Evolutionary conservation across 1,284 basidiomycete genomes (phyloP).

Genomic region (Ceratobasidium theobromae): DNA sequence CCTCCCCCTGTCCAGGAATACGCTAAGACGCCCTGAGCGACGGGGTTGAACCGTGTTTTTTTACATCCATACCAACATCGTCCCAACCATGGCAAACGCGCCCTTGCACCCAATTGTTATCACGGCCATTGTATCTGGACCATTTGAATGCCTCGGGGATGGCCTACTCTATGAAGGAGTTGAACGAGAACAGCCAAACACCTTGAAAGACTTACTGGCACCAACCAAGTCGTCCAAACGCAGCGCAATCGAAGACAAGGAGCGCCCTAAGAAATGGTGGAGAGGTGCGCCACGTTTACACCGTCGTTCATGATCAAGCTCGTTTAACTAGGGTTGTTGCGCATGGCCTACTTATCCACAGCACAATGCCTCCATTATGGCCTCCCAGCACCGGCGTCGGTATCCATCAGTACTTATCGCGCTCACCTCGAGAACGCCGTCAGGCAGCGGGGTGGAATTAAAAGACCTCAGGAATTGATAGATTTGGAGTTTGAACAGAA

Average conservation of each 20-base stretch:
- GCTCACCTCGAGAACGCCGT: slow-evolving; percentile 20
- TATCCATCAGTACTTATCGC: slow-evolving; percentile 13
- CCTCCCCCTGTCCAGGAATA: too few relatives aligned
- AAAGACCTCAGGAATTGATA: slow-evolving; percentile 1
- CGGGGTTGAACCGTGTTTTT: too few relatives aligned
- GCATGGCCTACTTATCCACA: neutral
- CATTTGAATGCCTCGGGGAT: slow-evolving; percentile 22
- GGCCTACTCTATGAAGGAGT: slow-evolving; percentile 13
- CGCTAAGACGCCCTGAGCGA: too few relatives aligned
- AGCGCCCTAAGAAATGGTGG: slow-evolving; percentile 30
- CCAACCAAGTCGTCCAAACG: slow-evolving; percentile 19
- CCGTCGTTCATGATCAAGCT: neutral
- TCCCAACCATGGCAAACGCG: neutral
- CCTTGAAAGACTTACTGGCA: slow-evolving; percentile 5
- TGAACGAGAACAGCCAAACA: slow-evolving; percentile 8
- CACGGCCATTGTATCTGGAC: neutral
- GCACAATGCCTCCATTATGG: slow-evolving; percentile 26
- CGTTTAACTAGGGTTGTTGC: too few relatives aligned
- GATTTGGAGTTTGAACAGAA: slow-evolving; percentile 19
- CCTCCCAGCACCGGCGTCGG: neutral
- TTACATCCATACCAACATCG: neutral
- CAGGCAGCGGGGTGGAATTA: slow-evolving; percentile 15
- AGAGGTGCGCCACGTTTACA: neutral
- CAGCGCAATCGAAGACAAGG: slow-evolving; percentile 15
- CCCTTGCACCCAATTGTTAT: slow-evolving; percentile 13